Conservation (phyloP, 495 filamentous ascomycete genomes). For the Aspergillus campestris region DNA sequence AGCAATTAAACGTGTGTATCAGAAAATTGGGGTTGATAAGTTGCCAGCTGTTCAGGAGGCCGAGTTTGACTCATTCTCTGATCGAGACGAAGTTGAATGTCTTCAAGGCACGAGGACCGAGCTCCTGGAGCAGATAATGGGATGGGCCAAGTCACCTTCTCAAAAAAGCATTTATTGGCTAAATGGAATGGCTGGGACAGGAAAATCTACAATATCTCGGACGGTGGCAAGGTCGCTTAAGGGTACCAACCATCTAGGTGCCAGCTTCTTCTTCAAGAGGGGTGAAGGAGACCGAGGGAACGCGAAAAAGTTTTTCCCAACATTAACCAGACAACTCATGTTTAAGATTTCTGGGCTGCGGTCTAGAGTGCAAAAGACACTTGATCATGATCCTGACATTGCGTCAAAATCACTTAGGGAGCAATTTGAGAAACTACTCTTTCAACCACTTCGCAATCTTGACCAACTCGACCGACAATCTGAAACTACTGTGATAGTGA, state of each 20-base stretch:
- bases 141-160: neutral
- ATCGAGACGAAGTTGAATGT: slow-evolving; percentile 20
- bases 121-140: slow-evolving; percentile 10
- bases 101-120: slow-evolving; percentile 26
- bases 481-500: slow-evolving; percentile 20
- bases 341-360: slow-evolving; percentile 16
- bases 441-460: slow-evolving; percentile 21
- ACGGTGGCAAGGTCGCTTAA: slow-evolving; percentile 8
- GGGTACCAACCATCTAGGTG: neutral
- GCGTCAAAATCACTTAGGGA: slow-evolving; percentile 21
- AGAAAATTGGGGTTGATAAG: neutral
- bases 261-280: slow-evolving; percentile 40
- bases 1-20: neutral
- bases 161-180: neutral
- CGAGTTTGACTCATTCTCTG: slow-evolving; percentile 15
- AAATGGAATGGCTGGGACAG: slow-evolving; percentile 22
- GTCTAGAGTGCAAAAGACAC: slow-evolving; percentile 22
- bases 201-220: slow-evolving; percentile 27
- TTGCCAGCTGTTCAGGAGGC: slow-evolving; percentile 21
- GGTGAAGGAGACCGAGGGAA: slow-evolving; percentile 30
- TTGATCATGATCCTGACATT: slow-evolving; percentile 25
- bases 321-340: slow-evolving; percentile 33
- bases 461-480: neutral
- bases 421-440: slow-evolving; percentile 41
- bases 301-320: slow-evolving; percentile 32